Evolutionary conservation across 306 rosid species (phyloP), one percentile per base, ranked within the genome.

Genomic region (Lablab purpureus): DNA sequence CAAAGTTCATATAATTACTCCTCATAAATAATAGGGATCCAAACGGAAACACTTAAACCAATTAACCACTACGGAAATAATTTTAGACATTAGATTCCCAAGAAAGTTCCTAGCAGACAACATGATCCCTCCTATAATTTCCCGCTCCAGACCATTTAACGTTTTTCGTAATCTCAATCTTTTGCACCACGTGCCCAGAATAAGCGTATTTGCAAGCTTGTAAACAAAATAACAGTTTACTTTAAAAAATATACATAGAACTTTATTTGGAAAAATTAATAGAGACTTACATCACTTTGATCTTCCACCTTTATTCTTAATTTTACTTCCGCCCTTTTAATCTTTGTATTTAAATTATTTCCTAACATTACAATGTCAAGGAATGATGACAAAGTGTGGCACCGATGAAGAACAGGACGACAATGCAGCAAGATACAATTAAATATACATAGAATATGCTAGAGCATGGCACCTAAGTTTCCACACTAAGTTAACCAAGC

Each of bases 311-410:
- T 27, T 59, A 27, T 59, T 60, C 72, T 54, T 21, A 21, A 49
- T 64, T 76, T 76, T 50, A 76, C 21, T 7, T 36, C 34, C 65
- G 60, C 45, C 22, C 23, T 17, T 32, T 32, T 45, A 79, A 47
- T 49, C 10, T 32, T 47, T 70, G 46, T 30, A 52, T n/a, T 54
- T 67, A 77, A 66, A 40, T 12, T 37, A 56, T 54, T 67, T 41
- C 6, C 12, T 41, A 54, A n/a, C 15, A 34, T 6, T 37, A 68
- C 8, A 78, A 49, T 32, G 30, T 19, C 37, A 70, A 70, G 62
- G 82, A 58, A 59, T 21, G 46, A n/a, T 34, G 72, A 32, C 55
- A 79, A 79, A 59, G 28, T 7, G 14, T 46, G 4, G 2, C 67
- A 62, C 21, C 6, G 47, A 37, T 34, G 22, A 60, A 80, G 59